Percentiles rank a stretch among this genome's conserved stretches.
These are phyloP conservation scores for Paramecium sonneborni DNA, from an alignment of 73 alveolate species.

Conservation along the genomic window DNA sequence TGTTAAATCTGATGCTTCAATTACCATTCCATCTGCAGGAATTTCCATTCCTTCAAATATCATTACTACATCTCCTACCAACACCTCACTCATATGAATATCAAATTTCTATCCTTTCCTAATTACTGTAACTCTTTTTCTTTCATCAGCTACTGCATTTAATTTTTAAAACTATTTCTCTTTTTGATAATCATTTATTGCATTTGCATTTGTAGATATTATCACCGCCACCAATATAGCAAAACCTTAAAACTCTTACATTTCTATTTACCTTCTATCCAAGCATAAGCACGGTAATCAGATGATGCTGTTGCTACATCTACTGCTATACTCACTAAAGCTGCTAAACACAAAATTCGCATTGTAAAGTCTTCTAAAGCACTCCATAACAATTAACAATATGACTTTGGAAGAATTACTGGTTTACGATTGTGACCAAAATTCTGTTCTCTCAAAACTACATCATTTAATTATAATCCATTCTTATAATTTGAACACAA, in stretches of 20 bases:
- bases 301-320: constrained; percentile 91
- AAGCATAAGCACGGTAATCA: constrained; percentile 68
- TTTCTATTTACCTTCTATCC: constrained; percentile 91
- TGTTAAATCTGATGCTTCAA: constrained; percentile 68
- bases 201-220: constrained; percentile 86
- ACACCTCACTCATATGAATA: constrained; percentile 68
- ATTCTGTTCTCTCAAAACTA: constrained; percentile 21
- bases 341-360: constrained; percentile 92
- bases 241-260: constrained; percentile 74
- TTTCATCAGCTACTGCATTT: constrained; percentile 54
- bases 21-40: constrained; percentile 82
- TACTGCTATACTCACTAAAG: constrained; percentile 89
- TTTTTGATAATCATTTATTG: constrained; percentile 87
- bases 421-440: constrained; percentile 58
- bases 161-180: constrained; percentile 79
- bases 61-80: constrained; percentile 83
- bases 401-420: constrained; percentile 28
- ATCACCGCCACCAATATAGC: constrained; percentile 91
- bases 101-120: constrained; percentile 72
- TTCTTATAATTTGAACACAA: not conserved
- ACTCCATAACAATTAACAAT: constrained; percentile 72
- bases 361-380: constrained; percentile 93
- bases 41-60: constrained; percentile 81
- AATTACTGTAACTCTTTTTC: constrained; percentile 68
- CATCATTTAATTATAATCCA: constrained; percentile 11